These are phyloP conservation scores for Pezicula neosporulosa DNA, from an alignment of 2,329 filamentous ascomycete genomes.

Conservation along the genomic window DNA sequence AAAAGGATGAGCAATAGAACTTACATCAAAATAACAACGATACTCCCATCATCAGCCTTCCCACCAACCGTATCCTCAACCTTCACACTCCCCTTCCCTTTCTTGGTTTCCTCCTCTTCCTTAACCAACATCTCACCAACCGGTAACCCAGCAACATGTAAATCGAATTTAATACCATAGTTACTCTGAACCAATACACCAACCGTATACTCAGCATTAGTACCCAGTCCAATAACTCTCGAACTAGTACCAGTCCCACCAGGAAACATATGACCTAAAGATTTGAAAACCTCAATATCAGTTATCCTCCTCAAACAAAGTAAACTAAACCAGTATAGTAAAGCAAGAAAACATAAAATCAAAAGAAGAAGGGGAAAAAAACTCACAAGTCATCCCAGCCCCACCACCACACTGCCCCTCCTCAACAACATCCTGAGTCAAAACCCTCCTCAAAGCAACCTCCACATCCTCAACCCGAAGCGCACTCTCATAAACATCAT, in stretches of 20 bases:
- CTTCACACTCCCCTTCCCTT: slow-evolving; percentile 29
- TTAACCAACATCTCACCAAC: slow-evolving; percentile 54
- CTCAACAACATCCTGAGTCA: slow-evolving; percentile 42
- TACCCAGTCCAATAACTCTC: slow-evolving; percentile 47
- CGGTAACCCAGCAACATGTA: slow-evolving; percentile 58
- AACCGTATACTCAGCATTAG: slow-evolving; percentile 49
- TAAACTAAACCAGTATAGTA: no score
- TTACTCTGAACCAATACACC: slow-evolving; percentile 63
- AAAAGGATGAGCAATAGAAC: slow-evolving; percentile 1
- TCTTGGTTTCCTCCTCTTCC: slow-evolving; percentile 29
- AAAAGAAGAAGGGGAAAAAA: no score
- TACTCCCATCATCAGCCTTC: slow-evolving; percentile 57
- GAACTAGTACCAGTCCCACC: slow-evolving; percentile 63
- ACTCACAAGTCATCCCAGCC: slow-evolving; percentile 59
- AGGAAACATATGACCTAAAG: slow-evolving; percentile 52
- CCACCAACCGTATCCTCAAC: slow-evolving; percentile 31
- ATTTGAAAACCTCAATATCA: no score
- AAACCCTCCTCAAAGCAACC: slow-evolving; percentile 48
- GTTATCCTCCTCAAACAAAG: no score
- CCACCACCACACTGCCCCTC: slow-evolving; percentile 65
- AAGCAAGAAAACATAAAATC: no score
- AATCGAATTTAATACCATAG: slow-evolving; percentile 54
- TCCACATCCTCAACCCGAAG: slow-evolving; percentile 52
- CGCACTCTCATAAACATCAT: slow-evolving; percentile 49
- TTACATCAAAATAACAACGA: slow-evolving; percentile 52